Conservation (phyloP, 169 alveolate species). For the Hammondia hammondi region DNA sequence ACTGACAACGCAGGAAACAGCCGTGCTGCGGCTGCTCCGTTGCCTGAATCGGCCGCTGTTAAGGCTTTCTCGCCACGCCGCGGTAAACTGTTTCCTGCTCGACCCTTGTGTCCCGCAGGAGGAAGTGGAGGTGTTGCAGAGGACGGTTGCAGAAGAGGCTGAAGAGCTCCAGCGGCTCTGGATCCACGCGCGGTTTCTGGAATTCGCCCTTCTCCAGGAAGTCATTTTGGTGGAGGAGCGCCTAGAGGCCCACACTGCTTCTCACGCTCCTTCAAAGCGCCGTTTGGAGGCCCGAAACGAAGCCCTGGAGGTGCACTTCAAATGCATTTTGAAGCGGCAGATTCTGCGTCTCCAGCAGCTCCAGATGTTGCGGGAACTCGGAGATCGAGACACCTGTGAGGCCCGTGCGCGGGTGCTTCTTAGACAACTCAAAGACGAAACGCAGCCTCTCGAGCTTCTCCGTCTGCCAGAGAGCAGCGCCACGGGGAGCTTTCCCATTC, state of each 20-base stretch:
- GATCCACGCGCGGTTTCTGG: background rate
- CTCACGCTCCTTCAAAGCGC: background rate
- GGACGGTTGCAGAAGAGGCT: background rate
- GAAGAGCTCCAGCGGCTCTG: background rate
- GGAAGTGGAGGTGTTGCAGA: background rate
- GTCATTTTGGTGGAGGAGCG: background rate
- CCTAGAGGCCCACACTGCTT: background rate
- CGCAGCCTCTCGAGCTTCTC: background rate
- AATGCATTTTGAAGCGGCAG: background rate
- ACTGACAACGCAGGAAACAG: background rate
- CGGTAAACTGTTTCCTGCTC: background rate
- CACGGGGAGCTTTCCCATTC: background rate
- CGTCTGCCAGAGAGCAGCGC: background rate
- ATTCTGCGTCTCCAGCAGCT: conserved; percentile 23
- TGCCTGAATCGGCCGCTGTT: conserved; percentile 2
- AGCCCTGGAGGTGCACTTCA: background rate
- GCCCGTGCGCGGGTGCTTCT: background rate
- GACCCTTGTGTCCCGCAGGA: background rate
- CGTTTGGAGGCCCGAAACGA: background rate
- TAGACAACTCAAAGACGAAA: background rate
- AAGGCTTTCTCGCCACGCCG: background rate
- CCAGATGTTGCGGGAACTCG: background rate
- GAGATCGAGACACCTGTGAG: background rate
- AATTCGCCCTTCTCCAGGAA: background rate
- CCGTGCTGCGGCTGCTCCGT: background rate